phyloP scores from a whole-genome alignment of 768 basidiomycete genomes.

The Naganishia vishniacii region DNA sequence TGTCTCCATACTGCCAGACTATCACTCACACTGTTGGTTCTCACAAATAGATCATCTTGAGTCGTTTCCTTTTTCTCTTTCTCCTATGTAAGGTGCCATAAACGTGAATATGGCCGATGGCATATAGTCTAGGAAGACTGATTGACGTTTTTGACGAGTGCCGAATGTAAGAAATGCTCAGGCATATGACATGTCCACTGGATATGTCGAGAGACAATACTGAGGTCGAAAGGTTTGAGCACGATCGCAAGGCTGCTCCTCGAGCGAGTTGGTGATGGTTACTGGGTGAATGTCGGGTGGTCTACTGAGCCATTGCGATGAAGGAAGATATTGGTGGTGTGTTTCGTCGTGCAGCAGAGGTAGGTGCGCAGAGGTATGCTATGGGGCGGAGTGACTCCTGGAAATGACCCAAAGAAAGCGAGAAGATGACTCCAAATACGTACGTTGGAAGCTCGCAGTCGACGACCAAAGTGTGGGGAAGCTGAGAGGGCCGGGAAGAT shows the following conservation, averaged over 20 bases:
- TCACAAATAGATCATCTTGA: conserved; percentile 16
- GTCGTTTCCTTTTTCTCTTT: conserved; percentile 4
- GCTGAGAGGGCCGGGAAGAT: neutral
- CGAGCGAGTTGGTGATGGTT: neutral
- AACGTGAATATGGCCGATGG: neutral
- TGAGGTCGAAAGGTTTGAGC: neutral
- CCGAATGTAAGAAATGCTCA: too few relatives aligned
- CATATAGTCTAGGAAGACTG: neutral
- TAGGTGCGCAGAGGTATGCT: too few relatives aligned
- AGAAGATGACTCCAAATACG: too few relatives aligned
- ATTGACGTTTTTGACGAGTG: neutral
- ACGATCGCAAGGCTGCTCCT: neutral
- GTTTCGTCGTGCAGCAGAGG: neutral
- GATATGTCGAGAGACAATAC: neutral
- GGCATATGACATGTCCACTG: neutral
- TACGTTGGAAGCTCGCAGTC: too few relatives aligned
- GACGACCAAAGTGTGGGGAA: too few relatives aligned
- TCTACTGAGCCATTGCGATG: conserved; percentile 1
- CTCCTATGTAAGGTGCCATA: neutral
- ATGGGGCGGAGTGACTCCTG: too few relatives aligned
- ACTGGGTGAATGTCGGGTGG: conserved; percentile 9
- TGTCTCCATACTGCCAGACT: neutral
- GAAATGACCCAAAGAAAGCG: too few relatives aligned
- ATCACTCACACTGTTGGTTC: conserved; percentile 2
- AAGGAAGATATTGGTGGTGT: neutral